phyloP scores from a whole-genome alignment of 1,139 yeast species.

The Tardiomyces digboiensis region DNA sequence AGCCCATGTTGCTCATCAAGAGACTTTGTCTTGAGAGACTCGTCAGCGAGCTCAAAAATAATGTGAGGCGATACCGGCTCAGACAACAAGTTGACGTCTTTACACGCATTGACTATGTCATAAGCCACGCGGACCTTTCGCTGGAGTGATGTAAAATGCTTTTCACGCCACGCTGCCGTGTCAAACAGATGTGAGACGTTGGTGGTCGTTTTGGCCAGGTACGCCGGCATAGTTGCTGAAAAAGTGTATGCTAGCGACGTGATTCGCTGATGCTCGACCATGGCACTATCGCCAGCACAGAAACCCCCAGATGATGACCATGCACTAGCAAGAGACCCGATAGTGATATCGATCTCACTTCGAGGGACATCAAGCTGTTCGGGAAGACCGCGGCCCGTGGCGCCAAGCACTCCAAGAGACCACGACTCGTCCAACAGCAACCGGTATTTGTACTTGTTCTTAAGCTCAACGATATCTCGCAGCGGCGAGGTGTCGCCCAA shows the following conservation, averaged over 20 bases:
- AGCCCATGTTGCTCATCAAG: too few species aligned
- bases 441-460: constrained; percentile 74
- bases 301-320: constrained; percentile 94
- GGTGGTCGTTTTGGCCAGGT: constrained; percentile 67
- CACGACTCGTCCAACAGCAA: constrained; percentile 79
- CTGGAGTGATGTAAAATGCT: constrained; percentile 27
- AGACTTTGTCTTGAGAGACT: constrained; percentile 8
- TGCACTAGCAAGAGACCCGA: constrained; percentile 78
- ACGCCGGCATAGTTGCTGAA: constrained; percentile 93
- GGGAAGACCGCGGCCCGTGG: constrained; percentile 74
- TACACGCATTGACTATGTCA: constrained; percentile 27
- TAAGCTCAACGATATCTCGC: constrained; percentile 60
- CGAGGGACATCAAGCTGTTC: constrained; percentile 60
- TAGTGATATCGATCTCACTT: constrained; percentile 65
- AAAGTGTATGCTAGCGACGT: constrained; percentile 86
- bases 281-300: constrained; percentile 75
- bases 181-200: constrained; percentile 13
- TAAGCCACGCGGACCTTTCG: constrained; percentile 30
- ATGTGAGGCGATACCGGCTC: constrained; percentile 54
- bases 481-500: constrained; percentile 77
- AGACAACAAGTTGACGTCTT: constrained; percentile 46
- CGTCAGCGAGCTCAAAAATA: constrained; percentile 34
- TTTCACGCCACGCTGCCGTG: not conserved
- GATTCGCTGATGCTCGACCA: constrained; percentile 90
- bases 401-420: constrained; percentile 81